These are phyloP conservation scores for Microbotryum scabiosae DNA, from an alignment of 1,284 basidiomycete genomes.

Conservation along the genomic window DNA sequence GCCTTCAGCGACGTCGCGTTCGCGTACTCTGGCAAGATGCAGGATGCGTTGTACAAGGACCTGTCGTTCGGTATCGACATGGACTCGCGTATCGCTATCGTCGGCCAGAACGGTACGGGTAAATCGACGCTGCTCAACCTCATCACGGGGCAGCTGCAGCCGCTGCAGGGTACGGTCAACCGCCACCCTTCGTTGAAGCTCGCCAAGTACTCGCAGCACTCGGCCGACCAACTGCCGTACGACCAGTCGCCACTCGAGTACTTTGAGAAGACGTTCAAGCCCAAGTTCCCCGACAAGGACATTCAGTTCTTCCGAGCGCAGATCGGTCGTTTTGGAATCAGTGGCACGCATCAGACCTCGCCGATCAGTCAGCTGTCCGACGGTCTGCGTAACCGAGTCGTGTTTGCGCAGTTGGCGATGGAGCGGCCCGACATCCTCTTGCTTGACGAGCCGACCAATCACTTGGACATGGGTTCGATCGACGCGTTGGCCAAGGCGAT, in stretches of 20 bases:
- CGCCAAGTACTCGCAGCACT: constrained; percentile 81
- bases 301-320: constrained; percentile 85
- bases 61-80: constrained; percentile 95
- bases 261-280: constrained; percentile 68
- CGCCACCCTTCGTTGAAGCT: constrained; percentile 82
- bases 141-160: constrained; percentile 76
- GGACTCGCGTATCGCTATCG: constrained; percentile 92
- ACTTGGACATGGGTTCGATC: constrained; percentile 89
- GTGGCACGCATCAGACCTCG: constrained; percentile 84
- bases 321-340: constrained; percentile 90
- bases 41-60: constrained; percentile 79
- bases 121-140: constrained; percentile 96
- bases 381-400: constrained; percentile 89
- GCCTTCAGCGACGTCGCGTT: constrained; percentile 93
- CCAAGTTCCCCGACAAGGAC: constrained; percentile 94
- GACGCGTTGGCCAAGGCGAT: constrained; percentile 90
- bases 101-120: constrained; percentile 95
- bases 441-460: constrained; percentile 72
- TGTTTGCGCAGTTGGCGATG: constrained; percentile 69
- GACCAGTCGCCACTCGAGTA: constrained; percentile 89
- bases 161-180: constrained; percentile 73
- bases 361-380: constrained; percentile 93
- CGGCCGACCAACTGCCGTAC: constrained; percentile 95
- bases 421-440: constrained; percentile 44
- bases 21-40: constrained; percentile 79